phyloP scores from a whole-genome alignment of 2,329 filamentous ascomycete species.

The Verticillium klebahnii region DNA sequence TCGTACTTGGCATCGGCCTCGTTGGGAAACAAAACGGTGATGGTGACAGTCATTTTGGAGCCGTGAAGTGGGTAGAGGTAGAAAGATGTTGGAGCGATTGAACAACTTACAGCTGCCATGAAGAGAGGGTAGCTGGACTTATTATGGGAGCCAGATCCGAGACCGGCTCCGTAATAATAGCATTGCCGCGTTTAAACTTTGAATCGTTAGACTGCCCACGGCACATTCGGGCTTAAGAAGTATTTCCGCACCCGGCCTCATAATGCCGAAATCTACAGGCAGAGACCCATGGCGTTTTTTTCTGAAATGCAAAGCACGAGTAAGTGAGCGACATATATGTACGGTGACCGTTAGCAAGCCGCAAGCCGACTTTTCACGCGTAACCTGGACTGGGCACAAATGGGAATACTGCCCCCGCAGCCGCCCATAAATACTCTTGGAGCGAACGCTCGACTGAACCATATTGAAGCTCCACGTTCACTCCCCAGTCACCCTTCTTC shows the following conservation, averaged over 20 bases:
- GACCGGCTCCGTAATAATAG: neutral
- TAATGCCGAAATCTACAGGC: neutral
- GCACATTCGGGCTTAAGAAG: neutral
- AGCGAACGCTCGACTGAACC: too few relatives aligned
- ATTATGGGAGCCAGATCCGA: too few relatives aligned
- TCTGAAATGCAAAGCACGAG: neutral
- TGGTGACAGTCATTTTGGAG: conserved; percentile 7
- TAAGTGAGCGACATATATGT: neutral
- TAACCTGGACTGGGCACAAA: too few relatives aligned
- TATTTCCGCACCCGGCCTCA: neutral
- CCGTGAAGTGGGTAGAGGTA: neutral
- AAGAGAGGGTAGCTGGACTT: too few relatives aligned
- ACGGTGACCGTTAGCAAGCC: too few relatives aligned
- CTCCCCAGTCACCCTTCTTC: too few relatives aligned
- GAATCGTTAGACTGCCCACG: neutral
- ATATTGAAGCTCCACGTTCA: too few relatives aligned
- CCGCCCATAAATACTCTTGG: too few relatives aligned
- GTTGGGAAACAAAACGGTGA: conserved; percentile 16
- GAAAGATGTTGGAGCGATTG: too few relatives aligned
- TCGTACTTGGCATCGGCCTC: conserved; percentile 13
- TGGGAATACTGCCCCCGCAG: too few relatives aligned
- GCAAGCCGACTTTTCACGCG: too few relatives aligned
- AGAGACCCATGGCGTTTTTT: neutral
- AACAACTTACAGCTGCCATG: too few relatives aligned
- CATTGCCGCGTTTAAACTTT: neutral